Evolutionary conservation across 345 rosid species (phyloP).

Genomic region (Microthlaspi erraticum): DNA sequence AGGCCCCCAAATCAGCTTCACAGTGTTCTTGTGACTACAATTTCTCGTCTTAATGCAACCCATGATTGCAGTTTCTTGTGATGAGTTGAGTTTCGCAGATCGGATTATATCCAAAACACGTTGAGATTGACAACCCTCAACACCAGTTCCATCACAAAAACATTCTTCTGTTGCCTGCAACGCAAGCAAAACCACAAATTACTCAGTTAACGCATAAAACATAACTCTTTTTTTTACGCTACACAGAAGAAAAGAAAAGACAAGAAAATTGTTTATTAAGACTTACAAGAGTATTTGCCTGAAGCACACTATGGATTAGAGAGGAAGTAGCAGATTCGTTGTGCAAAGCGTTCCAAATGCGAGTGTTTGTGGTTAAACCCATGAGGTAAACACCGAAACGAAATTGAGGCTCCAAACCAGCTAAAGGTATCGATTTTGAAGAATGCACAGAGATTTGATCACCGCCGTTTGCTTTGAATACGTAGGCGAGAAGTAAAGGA

Average conservation of each 20-base stretch:
- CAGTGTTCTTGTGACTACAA: conserved; percentile 35
- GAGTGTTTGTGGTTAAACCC: conserved; percentile 45
- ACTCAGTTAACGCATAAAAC: too few relatives aligned
- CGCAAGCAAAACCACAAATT: conserved; percentile 1
- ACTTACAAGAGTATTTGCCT: conserved; percentile 34
- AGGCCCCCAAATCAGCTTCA: conserved; percentile 58
- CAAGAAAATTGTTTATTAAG: neutral
- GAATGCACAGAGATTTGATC: conserved; percentile 22
- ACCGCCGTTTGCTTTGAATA: neutral
- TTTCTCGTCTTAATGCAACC: conserved; percentile 27
- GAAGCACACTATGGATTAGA: conserved; percentile 43
- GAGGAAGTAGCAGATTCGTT: conserved; percentile 8
- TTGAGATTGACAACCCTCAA: conserved; percentile 30
- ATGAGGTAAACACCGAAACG: conserved; percentile 45
- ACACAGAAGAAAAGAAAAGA: neutral
- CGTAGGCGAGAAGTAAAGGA: conserved; percentile 42
- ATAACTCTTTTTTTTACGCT: too few relatives aligned
- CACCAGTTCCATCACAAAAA: neutral
- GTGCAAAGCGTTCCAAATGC: conserved; percentile 52
- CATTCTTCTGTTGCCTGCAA: conserved; percentile 30
- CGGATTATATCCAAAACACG: conserved; percentile 18
- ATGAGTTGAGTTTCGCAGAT: conserved; percentile 37
- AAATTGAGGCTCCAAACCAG: neutral
- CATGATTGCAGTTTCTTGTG: conserved; percentile 46
- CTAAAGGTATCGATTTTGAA: conserved; percentile 35